Base-by-base conservation (phyloP, 441 rosid genomes). In the Omphalea diandra region DNA sequence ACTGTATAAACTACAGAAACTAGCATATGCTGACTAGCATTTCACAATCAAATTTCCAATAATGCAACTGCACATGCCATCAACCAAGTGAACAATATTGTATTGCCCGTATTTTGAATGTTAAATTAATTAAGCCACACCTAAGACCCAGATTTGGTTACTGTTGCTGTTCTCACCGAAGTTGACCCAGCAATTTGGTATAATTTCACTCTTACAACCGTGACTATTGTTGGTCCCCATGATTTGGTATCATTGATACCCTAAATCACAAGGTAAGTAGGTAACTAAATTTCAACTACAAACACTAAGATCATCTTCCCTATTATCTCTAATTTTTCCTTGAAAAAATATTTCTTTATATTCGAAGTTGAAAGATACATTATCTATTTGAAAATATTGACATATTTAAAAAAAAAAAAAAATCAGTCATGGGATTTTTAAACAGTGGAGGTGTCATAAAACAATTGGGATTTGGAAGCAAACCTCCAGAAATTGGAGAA, bases 181-280 rank as follows among this genome's bases (percentile, higher is more conserved):
- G 63, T 72, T 47, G 79, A 71, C 64, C 41, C 68, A 50, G 12
- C 2, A 57, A 63, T 63, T 41, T 55, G 75, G 69, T 70, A 18
- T 58, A 69, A 63, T 38, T 61, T 78, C 76, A 27, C 69, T 69
- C 57, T 65, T 77, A 10, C 65, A 59, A 40, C 44, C 12, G 12
- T 44, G 29, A 71, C 35, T 53, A 55, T 27, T 7, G n/a, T 64
- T 62, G 63, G 49, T 26, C 22, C 54, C 67, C 70, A 47, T 17
- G 2, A 22, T 20, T 7, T 29, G 20, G 24, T 9, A 40, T 20
- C 29, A 58, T 18, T 15, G 17, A 12, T 44, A 62, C n/a, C 24
- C 52, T 41, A 50, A 49, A 20, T 50, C 54, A 50, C 36, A 20
- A 15, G 12, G 11, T 40, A 40, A 41, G 44, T 5, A 26, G 29